Conservation (phyloP, 1,284 basidiomycete species). For the Fomitopsis palustris region DNA sequence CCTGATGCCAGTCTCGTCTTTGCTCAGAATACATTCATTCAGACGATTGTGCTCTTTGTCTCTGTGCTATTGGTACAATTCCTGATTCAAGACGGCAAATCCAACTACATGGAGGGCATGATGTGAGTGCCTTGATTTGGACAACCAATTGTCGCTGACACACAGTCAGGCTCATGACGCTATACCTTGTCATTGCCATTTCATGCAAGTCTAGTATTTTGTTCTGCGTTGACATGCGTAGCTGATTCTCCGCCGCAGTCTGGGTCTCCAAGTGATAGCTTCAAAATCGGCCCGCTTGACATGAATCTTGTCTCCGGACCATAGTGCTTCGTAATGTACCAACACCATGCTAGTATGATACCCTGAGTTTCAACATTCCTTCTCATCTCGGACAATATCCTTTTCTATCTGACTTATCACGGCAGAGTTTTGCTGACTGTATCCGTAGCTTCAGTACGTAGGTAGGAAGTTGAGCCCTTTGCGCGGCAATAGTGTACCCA, state of each 20-base stretch:
- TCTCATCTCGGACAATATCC: not conserved
- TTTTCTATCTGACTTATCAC: not conserved
- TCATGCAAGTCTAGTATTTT: constrained; percentile 19
- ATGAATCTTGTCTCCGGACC: not conserved
- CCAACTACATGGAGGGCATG: constrained; percentile 86
- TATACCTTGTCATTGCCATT: constrained; percentile 32
- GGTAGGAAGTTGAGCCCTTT: not conserved
- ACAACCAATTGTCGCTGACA: constrained; percentile 14
- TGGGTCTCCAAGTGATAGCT: not conserved
- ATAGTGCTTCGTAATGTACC: not conserved
- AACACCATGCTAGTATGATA: not conserved
- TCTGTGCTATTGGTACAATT: constrained; percentile 83
- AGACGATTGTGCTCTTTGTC: constrained; percentile 84
- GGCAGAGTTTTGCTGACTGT: not conserved
- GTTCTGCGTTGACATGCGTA: not conserved
- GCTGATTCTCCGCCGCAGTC: constrained; percentile 2
- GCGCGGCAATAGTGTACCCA: not conserved
- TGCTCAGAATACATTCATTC: constrained; percentile 18
- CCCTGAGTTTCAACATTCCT: not conserved
- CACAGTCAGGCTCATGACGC: constrained; percentile 20
- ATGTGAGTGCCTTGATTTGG: constrained; percentile 61
- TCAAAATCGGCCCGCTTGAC: not conserved
- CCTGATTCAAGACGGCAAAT: constrained; percentile 78
- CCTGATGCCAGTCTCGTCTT: not conserved
- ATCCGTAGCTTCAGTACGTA: not conserved